phyloP scores from a whole-genome alignment of 768 basidiomycete species.

The Termitomyces sp. region DNA sequence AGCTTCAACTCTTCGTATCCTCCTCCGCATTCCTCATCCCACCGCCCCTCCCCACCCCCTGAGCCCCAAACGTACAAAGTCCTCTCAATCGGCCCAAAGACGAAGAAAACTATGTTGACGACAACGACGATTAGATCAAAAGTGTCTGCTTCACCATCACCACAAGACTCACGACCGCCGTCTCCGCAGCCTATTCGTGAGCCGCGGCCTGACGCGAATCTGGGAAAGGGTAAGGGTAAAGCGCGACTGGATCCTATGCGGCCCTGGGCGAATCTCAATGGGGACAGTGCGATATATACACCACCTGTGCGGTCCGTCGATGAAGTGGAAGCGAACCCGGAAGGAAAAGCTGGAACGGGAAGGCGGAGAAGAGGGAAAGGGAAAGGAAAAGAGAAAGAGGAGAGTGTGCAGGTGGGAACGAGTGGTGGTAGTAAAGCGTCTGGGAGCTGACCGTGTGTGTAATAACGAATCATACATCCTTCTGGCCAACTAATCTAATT shows the following conservation, averaged over 20 bases:
- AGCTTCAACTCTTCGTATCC: conserved; percentile 1
- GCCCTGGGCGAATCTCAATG: conserved; percentile 6
- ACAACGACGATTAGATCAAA: conserved; percentile 42
- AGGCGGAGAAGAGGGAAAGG: conserved; percentile 8
- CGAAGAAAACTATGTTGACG: conserved; percentile 48
- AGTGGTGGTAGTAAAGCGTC: background rate
- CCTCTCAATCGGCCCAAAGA: conserved; percentile 50
- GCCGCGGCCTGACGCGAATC: conserved; percentile 31
- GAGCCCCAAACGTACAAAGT: conserved; percentile 41
- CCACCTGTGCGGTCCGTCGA: conserved; percentile 18
- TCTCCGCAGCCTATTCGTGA: conserved; percentile 33
- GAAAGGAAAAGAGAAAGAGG: conserved; percentile 9
- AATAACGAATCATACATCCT: background rate
- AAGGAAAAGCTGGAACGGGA: conserved; percentile 3
- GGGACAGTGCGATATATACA: conserved; percentile 31
- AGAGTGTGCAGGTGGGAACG: background rate
- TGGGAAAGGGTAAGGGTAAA: conserved; percentile 29
- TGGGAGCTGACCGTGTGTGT: conserved; percentile 1
- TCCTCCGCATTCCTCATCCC: background rate
- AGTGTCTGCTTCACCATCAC: conserved; percentile 11
- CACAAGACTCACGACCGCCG: conserved; percentile 26
- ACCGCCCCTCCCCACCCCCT: conserved; percentile 11
- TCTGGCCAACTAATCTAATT: background rate
- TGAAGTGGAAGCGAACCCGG: background rate
- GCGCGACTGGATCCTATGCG: conserved; percentile 21